Evolutionary conservation across 345 rosid genomes (phyloP).

Genomic region (Punica granatum): DNA sequence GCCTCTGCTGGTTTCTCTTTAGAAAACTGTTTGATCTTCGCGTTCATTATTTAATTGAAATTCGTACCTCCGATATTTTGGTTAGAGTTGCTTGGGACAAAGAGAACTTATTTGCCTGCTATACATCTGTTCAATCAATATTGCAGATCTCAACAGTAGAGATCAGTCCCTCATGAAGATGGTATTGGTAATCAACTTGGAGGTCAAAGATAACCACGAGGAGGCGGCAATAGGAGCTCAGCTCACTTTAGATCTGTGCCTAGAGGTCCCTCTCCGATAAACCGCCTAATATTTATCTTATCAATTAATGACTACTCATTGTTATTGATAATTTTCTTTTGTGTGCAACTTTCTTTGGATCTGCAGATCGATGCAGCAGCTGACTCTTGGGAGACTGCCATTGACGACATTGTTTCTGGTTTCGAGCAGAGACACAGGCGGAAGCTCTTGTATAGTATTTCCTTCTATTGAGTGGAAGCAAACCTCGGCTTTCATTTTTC

Average conservation of each 20-base stretch:
- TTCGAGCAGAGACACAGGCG: constrained; percentile 75
- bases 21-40: neutral
- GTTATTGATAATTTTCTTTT: neutral
- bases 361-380: constrained; percentile 65
- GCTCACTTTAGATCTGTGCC: constrained; percentile 78
- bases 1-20: neutral
- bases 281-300: neutral
- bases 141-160: constrained; percentile 74
- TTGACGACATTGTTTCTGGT: constrained; percentile 61
- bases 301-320: neutral
- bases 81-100: too few relatives aligned
- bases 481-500: neutral
- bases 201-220: constrained; percentile 96
- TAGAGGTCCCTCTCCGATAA: constrained; percentile 35
- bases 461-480: constrained; percentile 50
- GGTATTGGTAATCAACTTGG: constrained; percentile 82
- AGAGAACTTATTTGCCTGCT: neutral
- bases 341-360: neutral
- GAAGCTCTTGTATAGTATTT: constrained; percentile 64
- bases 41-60: neutral
- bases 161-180: constrained; percentile 65
- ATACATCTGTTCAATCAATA: neutral
- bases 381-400: constrained; percentile 81
- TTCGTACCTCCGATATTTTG: too few relatives aligned
- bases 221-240: constrained; percentile 93